Evolutionary conservation across 2,329 filamentous ascomycete species (phyloP).

Genomic region (Aspergillus sp.): DNA sequence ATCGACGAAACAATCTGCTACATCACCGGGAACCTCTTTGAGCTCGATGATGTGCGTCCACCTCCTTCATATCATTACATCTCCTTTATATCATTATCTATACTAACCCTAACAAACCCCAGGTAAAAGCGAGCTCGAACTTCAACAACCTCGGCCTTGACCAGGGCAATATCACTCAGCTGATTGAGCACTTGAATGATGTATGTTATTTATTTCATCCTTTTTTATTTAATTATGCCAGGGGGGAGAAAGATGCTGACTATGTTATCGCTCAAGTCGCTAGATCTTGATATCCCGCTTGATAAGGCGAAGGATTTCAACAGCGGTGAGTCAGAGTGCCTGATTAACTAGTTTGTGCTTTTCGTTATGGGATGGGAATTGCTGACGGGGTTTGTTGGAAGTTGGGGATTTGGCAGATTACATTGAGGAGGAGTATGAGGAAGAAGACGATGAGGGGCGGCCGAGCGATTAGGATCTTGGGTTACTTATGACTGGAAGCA

Average conservation of each 20-base stretch:
- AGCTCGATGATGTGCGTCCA: not conserved
- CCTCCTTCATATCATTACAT: not conserved
- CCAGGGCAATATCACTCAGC: not conserved
- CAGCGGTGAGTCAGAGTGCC: not conserved
- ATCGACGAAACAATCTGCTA: not conserved
- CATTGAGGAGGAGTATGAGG: not conserved
- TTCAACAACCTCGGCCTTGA: not conserved
- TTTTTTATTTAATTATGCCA: not conserved
- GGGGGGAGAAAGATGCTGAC: too few species aligned
- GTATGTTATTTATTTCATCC: not conserved
- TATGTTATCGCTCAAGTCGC: not conserved
- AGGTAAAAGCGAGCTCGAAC: not conserved
- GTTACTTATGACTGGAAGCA: not conserved
- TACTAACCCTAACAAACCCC: too few species aligned
- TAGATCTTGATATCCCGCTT: not conserved
- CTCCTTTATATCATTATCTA: not conserved
- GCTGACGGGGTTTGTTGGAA: not conserved
- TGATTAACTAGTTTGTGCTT: not conserved
- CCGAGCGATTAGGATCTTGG: not conserved
- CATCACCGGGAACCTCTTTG: not conserved
- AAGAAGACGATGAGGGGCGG: not conserved
- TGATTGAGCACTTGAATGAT: not conserved
- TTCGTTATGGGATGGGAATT: not conserved
- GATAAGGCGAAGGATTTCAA: not conserved
- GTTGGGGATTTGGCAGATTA: not conserved